A percentile compares a stretch with the other conserved stretches of the same genome.
Conservation (phyloP, 371 early-diverging fungal species). For the Mucor lusitanicus region DNA sequence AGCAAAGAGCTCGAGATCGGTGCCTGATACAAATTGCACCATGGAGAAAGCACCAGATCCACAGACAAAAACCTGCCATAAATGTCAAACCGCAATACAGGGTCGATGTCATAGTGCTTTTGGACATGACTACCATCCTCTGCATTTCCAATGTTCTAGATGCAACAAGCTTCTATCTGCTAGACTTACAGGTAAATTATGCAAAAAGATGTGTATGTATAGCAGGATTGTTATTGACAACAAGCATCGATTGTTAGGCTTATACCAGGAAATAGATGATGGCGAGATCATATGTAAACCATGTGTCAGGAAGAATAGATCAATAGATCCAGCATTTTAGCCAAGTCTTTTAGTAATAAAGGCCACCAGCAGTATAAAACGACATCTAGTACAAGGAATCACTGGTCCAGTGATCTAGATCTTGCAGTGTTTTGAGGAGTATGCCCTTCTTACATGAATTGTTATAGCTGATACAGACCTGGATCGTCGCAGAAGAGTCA, state of each 20-base stretch:
- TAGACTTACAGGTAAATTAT: conserved; percentile 18
- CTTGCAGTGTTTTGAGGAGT: too few relatives aligned
- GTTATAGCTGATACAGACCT: too few relatives aligned
- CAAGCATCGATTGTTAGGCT: conserved; percentile 7
- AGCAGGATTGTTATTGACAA: neutral
- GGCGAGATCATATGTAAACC: conserved; percentile 24
- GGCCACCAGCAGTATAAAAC: too few relatives aligned
- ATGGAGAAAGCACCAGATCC: neutral
- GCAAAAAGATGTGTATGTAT: too few relatives aligned
- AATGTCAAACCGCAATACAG: conserved; percentile 41
- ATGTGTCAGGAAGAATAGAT: conserved; percentile 17
- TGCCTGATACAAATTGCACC: neutral
- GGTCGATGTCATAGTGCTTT: conserved; percentile 53
- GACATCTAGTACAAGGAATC: too few relatives aligned
- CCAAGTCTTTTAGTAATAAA: too few relatives aligned
- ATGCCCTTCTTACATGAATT: too few relatives aligned
- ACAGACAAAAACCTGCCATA: conserved; percentile 33
- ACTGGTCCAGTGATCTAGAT: too few relatives aligned
- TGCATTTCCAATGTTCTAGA: conserved; percentile 54
- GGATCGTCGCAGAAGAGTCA: too few relatives aligned
- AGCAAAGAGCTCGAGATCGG: neutral
- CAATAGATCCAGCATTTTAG: neutral
- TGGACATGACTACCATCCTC: conserved; percentile 53
- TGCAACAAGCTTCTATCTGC: conserved; percentile 46
- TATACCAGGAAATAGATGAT: conserved; percentile 12